Base-by-base conservation (phyloP, 2,329 filamentous ascomycete genomes). In the Colletotrichum sp. region DNA sequence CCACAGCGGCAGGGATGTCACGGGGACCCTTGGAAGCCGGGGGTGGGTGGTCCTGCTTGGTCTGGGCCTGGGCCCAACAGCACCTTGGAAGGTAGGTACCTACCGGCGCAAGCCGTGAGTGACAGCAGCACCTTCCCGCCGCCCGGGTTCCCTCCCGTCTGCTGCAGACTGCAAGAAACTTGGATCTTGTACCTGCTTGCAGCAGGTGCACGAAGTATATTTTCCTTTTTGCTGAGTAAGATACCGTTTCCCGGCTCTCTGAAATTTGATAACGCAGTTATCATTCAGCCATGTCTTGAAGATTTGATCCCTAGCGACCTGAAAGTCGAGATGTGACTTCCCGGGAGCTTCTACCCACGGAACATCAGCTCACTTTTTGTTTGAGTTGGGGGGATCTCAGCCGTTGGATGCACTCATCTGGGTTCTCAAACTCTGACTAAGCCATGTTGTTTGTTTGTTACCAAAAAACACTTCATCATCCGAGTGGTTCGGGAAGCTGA, bases 1-100 rank as follows among this genome's bases (percentile, higher is more conserved):
- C 70, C 73, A 75, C 73, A 64, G 34, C 34, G 28, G 48, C 36
- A 21, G 58, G 74, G 70, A 60, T 61, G 48, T 69, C 58, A 64
- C 64, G 58, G 58, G 64, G 73, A 36, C 38, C 38, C 55, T 64
- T 48, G 38, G 38, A 28, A 24, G 61, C 13, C 13, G 34, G 64
- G 38, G 28, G 10, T 28, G 38, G 69, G 15, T 12, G 52, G 68
- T 52, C 72, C 55, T 30, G n/a, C 43, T 52, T 52, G n/a, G n/a
- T 52, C n/a, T 52, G 43, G 43, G 43, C 43, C 43, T 21, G 38
- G 38, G 18, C 38, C 38, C 9, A 12, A 48, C 38, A 48, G 38
- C 38, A 48, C 38, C 38, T 48, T n/a, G 38, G 18, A 6, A 48
- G 38, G 38, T 4, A 48, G 18, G 38, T 48, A n/a, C 38, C 18